Percentiles rank a stretch among this genome's conserved stretches.
phyloP scores from a whole-genome alignment of 257 asterid genomes.

The Paulownia fortunei region DNA sequence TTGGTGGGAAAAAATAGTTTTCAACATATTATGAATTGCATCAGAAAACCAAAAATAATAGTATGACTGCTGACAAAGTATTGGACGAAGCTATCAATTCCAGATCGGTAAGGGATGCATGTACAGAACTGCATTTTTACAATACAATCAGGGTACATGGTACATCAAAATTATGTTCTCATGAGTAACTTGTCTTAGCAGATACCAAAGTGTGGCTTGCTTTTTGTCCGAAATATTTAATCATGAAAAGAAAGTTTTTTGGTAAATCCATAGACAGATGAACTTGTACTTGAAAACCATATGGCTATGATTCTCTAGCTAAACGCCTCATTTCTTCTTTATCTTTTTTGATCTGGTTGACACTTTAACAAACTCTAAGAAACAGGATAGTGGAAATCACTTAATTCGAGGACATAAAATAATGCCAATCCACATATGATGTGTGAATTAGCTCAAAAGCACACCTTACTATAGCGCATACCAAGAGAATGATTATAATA shows the following conservation, averaged over 20 bases:
- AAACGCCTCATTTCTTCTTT: not conserved
- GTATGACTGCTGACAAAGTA: not conserved
- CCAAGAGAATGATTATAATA: constrained; percentile 91
- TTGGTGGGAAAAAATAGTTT: not conserved
- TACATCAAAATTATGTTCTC: not conserved
- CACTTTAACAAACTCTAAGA: constrained; percentile 18
- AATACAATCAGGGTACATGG: not conserved
- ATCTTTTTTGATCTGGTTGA: not conserved
- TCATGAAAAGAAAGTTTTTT: not conserved
- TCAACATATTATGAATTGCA: constrained; percentile 3
- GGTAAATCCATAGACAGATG: not conserved
- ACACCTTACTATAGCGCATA: constrained; percentile 91
- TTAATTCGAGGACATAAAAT: constrained; percentile 7
- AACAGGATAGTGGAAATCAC: not conserved
- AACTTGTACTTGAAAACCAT: not conserved
- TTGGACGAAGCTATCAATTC: not conserved
- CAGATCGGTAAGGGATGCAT: constrained; percentile 1
- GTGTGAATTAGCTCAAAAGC: constrained; percentile 38
- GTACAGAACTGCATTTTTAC: not conserved
- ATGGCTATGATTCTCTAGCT: constrained; percentile 7
- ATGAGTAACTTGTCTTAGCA: not conserved
- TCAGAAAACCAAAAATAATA: not conserved
- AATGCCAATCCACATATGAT: constrained; percentile 27
- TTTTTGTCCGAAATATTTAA: not conserved
- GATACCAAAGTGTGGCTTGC: not conserved